Percentiles rank a stretch among this genome's conserved stretches.
Evolutionary conservation across 441 rosid genomes (phyloP).

Genomic region (Pelargonium cotyledonis): DNA sequence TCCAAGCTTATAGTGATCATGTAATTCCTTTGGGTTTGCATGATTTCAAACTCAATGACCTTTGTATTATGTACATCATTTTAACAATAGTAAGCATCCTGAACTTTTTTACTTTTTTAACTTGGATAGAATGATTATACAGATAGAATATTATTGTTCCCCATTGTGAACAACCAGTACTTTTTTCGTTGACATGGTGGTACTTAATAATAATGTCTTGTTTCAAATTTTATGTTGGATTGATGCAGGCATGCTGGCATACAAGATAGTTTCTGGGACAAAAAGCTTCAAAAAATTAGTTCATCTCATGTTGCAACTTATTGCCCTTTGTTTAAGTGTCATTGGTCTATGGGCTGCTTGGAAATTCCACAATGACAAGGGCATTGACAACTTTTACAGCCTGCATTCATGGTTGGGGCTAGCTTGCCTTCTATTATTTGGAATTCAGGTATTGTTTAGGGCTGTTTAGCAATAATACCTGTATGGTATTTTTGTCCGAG

Average conservation of each 20-base stretch:
- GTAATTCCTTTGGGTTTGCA: neutral
- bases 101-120: no score
- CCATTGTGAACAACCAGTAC: neutral
- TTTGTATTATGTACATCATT: no score
- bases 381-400: constrained; percentile 92
- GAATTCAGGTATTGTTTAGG: constrained; percentile 57
- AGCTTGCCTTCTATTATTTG: constrained; percentile 68
- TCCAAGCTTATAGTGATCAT: neutral
- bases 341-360: constrained; percentile 84
- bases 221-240: constrained; percentile 15
- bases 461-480: neutral
- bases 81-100: no score
- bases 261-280: constrained; percentile 81
- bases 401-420: constrained; percentile 95
- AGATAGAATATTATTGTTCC: neutral
- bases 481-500: neutral
- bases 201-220: constrained; percentile 10
- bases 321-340: constrained; percentile 61
- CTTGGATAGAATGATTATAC: neutral
- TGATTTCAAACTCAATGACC: neutral
- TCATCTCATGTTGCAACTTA: constrained; percentile 63
- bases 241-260: constrained; percentile 79
- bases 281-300: constrained; percentile 73
- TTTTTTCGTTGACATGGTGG: neutral
- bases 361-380: constrained; percentile 90